Evolutionary conservation across 1,284 basidiomycete species (phyloP).

Genomic region (Termitomyces sp.): DNA sequence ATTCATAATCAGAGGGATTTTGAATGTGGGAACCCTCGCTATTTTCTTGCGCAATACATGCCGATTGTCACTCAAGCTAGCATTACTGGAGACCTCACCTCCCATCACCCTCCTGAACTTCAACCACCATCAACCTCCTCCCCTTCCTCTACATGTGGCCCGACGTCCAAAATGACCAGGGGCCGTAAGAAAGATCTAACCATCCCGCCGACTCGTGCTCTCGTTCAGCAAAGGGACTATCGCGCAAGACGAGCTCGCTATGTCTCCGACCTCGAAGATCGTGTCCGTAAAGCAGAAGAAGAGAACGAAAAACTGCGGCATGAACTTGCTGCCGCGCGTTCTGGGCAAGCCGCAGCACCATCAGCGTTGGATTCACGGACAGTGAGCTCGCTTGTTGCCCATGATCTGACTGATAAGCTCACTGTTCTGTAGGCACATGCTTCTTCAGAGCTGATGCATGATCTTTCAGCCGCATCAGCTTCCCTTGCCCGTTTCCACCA

Average conservation of each 20-base stretch:
- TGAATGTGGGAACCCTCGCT: conserved; percentile 20
- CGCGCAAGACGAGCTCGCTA: conserved; percentile 56
- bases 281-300: conserved; percentile 45
- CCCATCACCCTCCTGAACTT: conserved; percentile 12
- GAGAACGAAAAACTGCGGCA: conserved; percentile 47
- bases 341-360: conserved; percentile 27
- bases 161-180: conserved; percentile 42
- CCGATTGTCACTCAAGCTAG: conserved; percentile 16
- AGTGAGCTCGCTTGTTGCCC: conserved; percentile 28
- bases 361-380: conserved; percentile 34
- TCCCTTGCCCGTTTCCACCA: conserved; percentile 45
- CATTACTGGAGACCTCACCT: conserved; percentile 4
- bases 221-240: conserved; percentile 58
- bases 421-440: conserved; percentile 35
- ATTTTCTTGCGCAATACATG: conserved; percentile 21
- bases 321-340: conserved; percentile 40
- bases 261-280: conserved; percentile 49
- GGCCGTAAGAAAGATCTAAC: conserved; percentile 60
- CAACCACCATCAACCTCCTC: conserved; percentile 8
- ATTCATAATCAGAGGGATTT: conserved; percentile 17
- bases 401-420: not conserved
- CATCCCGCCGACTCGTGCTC: conserved; percentile 43
- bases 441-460: conserved; percentile 46
- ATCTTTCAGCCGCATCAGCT: conserved; percentile 38
- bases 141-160: conserved; percentile 12